A percentile compares a stretch with the other conserved stretches of the same genome.
phyloP scores from a whole-genome alignment of 139 green algal species.

The Chlorella vulgaris region DNA sequence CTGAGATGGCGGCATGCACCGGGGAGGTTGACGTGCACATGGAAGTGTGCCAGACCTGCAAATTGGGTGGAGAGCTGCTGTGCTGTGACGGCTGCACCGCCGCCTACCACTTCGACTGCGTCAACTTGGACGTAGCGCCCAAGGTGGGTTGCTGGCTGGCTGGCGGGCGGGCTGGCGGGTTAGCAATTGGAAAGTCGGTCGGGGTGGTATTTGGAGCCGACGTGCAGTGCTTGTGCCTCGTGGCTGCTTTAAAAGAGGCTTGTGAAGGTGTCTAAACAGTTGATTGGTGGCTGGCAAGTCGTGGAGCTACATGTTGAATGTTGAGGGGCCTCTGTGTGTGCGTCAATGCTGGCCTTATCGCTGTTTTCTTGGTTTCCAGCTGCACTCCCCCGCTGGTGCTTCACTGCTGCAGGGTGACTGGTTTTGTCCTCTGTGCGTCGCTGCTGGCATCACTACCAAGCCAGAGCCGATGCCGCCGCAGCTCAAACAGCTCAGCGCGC shows the following conservation, averaged over 20 bases:
- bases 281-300: not conserved
- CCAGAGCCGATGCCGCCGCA: conserved; percentile 15
- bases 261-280: not conserved
- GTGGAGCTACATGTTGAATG: no score
- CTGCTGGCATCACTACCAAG: conserved; percentile 8
- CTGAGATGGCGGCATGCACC: conserved; percentile 32
- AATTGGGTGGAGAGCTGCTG: conserved; percentile 48
- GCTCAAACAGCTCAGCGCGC: not conserved
- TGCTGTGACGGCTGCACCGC: conserved; percentile 59
- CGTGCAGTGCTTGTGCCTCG: not conserved
- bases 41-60: conserved; percentile 56
- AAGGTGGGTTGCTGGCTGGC: not conserved
- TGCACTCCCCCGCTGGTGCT: no score
- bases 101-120: conserved; percentile 50
- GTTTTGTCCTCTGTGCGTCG: conserved; percentile 47
- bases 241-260: not conserved
- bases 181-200: not conserved
- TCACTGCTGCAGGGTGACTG: conserved; percentile 42
- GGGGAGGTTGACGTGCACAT: conserved; percentile 57
- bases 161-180: no score
- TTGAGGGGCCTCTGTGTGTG: no score
- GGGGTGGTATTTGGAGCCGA: no score
- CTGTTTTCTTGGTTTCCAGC: no score
- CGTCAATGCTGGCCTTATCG: no score
- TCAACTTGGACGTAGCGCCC: conserved; percentile 29